Evolutionary conservation across 2,329 filamentous ascomycete genomes (phyloP).

Genomic region (Diaporthe aspalathi): DNA sequence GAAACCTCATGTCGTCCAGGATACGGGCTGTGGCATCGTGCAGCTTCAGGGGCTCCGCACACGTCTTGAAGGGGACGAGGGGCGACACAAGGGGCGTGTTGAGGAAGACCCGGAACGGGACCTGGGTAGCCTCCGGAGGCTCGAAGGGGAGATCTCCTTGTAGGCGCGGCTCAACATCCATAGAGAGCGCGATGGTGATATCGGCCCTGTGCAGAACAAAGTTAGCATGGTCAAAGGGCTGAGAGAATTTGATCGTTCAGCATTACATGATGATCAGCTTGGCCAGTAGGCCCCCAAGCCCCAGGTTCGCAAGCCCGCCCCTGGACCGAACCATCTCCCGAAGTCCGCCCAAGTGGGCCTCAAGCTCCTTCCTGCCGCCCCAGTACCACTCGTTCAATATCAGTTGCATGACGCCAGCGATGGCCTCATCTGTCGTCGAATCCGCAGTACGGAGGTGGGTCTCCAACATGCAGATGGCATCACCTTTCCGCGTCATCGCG

Average conservation of each 20-base stretch:
- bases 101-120: conserved; percentile 56
- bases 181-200: conserved; percentile 59
- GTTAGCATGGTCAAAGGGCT: conserved; percentile 1
- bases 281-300: conserved; percentile 58
- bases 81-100: conserved; percentile 60
- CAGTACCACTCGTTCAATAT: conserved; percentile 66
- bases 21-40: conserved; percentile 60
- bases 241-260: neutral
- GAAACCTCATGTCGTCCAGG: conserved; percentile 62
- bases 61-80: conserved; percentile 56
- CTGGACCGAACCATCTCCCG: conserved; percentile 60
- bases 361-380: conserved; percentile 58
- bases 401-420: conserved; percentile 61
- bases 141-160: conserved; percentile 55
- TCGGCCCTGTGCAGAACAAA: conserved; percentile 53
- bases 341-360: conserved; percentile 59
- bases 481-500: conserved; percentile 56
- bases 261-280: conserved; percentile 63
- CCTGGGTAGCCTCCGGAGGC: conserved; percentile 51
- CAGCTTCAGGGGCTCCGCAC: conserved; percentile 55
- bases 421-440: conserved; percentile 57
- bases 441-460: conserved; percentile 54
- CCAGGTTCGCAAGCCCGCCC: conserved; percentile 59
- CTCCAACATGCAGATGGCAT: conserved; percentile 59
- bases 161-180: conserved; percentile 57